Base-by-base conservation (phyloP, 306 rosid genomes). In the Elaeagnus macrophylla region DNA sequence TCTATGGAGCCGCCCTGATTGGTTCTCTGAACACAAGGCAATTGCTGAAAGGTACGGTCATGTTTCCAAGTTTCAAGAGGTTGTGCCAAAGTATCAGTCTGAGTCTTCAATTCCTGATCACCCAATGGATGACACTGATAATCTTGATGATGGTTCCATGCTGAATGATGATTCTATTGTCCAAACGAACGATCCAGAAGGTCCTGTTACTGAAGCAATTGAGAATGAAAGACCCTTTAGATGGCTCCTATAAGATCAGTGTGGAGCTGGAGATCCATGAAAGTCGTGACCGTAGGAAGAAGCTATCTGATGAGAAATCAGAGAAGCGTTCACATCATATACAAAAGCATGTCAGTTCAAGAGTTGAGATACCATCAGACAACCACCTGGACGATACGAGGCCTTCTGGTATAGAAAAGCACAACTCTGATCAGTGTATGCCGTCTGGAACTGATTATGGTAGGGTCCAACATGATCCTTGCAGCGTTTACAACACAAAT, bases 1-100 rank as follows among this genome's bases (percentile, higher is more conserved):
- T 66, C 83, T 90, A 48, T 90, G 97, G 95, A 86, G 97, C 46
- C 88, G 56, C 61, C 70, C 49, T 51, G 91, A 80, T 66, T 86
- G 78, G 74, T 59, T 84, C 19, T 58, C 54, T 36, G 55, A 57
- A 58, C 88, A 86, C 69, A 76, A 49, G 69, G 58, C 13, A 39
- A 79, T 90, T 58, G 95, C 97, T 54, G 62, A 61, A 69, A 65
- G 66, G 71, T 71, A 72, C 59, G 79, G 74, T 54, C 94, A 86
- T 68, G 25, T 69, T 54, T 53, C 66, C 35, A 50, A 46, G n/a
- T 51, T 18, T 49, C 60, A 13, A 45, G 53, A 37, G 13, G 51
- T 46, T 10, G 10, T 9, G 51, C 70, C 61, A 43, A 54, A 12
- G 8, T 60, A 37, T 39, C 48, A 11, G 49, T 32, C 62, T 15